Evolutionary conservation across 345 rosid genomes (phyloP).

Genomic region (Luvunga scandens): DNA sequence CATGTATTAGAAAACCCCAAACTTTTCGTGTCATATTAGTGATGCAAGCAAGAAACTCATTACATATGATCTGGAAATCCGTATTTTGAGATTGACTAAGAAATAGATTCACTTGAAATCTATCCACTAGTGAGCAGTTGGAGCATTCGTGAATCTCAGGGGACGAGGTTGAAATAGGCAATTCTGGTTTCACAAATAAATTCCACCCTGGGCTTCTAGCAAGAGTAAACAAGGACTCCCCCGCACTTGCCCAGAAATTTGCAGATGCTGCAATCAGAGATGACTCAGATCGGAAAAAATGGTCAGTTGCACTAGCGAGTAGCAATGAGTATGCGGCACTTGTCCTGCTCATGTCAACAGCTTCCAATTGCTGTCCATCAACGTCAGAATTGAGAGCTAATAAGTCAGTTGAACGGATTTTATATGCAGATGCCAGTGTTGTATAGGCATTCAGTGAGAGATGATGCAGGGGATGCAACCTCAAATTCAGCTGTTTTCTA

Average conservation of each 20-base stretch:
- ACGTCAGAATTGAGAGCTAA: constrained; percentile 20
- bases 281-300: constrained; percentile 46
- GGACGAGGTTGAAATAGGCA: constrained; percentile 14
- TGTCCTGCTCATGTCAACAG: constrained; percentile 40
- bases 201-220: constrained; percentile 34
- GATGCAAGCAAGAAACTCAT: constrained; percentile 43
- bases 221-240: constrained; percentile 57
- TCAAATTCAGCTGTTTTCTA: constrained; percentile 25
- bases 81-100: constrained; percentile 12
- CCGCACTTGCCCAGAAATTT: constrained; percentile 63
- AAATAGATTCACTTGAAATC: constrained; percentile 10
- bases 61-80: constrained; percentile 31
- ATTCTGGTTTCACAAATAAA: constrained; percentile 13
- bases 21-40: constrained; percentile 23
- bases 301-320: constrained; percentile 60
- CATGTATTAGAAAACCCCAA: constrained; percentile 50
- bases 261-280: constrained; percentile 57
- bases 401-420: constrained; percentile 37
- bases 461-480: constrained; percentile 62
- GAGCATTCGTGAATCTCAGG: constrained; percentile 30
- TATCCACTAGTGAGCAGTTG: constrained; percentile 42
- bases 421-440: constrained; percentile 68
- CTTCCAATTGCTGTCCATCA: constrained; percentile 25
- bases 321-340: constrained; percentile 74
- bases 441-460: constrained; percentile 58